Evolutionary conservation across 805 yeast species (phyloP).

Genomic region (Komagataella pseudopastoris): DNA sequence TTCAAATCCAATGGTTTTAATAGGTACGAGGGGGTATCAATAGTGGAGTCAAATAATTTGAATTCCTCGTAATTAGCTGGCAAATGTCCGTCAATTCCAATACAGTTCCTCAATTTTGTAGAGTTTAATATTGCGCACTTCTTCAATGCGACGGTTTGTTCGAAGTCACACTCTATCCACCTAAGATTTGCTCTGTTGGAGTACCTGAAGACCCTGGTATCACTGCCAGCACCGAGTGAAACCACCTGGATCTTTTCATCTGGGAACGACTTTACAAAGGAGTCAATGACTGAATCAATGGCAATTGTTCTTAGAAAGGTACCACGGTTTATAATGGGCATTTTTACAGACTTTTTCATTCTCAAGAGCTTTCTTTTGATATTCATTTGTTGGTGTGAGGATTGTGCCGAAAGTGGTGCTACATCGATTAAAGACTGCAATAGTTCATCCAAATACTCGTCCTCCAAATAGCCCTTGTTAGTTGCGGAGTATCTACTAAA

Average conservation of each 20-base stretch:
- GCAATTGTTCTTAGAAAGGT: slow-evolving; percentile 47
- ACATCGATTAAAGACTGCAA: slow-evolving; percentile 21
- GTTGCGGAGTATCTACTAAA: slow-evolving; percentile 48
- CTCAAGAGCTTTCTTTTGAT: slow-evolving; percentile 22
- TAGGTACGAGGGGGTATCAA: slow-evolving; percentile 31
- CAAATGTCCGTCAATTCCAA: slow-evolving; percentile 11
- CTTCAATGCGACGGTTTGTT: slow-evolving; percentile 37
- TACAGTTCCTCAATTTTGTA: slow-evolving; percentile 13
- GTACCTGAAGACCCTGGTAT: slow-evolving; percentile 45
- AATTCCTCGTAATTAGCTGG: slow-evolving; percentile 11
- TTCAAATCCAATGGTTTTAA: slow-evolving; percentile 45
- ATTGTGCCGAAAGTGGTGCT: slow-evolving; percentile 23
- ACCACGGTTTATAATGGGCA: slow-evolving; percentile 62
- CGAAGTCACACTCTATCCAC: slow-evolving; percentile 56
- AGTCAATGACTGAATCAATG: slow-evolving; percentile 31
- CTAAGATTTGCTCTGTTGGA: slow-evolving; percentile 10
- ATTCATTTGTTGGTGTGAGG: slow-evolving; percentile 18
- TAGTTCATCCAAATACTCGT: slow-evolving; percentile 18
- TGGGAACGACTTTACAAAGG: slow-evolving; percentile 21
- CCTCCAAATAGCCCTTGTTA: slow-evolving; percentile 31
- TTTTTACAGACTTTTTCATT: slow-evolving; percentile 25
- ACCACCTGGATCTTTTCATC: slow-evolving; percentile 32
- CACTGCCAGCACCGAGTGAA: slow-evolving; percentile 75
- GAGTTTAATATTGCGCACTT: slow-evolving; percentile 27
- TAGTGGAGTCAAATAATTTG: slow-evolving; percentile 11